Evolutionary conservation across 495 filamentous ascomycete genomes (phyloP).

Genomic region (Penicillium roqueforti): DNA sequence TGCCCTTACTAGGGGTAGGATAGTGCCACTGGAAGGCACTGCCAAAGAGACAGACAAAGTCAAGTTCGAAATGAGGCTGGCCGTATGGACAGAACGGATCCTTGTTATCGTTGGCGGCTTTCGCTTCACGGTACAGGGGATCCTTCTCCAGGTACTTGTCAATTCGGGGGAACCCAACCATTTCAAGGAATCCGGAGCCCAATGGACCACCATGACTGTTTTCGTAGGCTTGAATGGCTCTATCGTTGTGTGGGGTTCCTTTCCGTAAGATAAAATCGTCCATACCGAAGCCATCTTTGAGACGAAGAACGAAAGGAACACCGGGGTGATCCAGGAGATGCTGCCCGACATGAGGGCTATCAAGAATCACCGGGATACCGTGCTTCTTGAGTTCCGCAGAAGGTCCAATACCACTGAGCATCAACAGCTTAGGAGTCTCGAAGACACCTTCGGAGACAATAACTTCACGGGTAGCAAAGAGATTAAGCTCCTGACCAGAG

Average conservation of each 20-base stretch:
- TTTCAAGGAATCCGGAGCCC: constrained; percentile 49
- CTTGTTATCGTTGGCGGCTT: constrained; percentile 43
- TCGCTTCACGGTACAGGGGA: constrained; percentile 47
- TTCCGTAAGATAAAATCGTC: constrained; percentile 52
- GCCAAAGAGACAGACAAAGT: constrained; percentile 56
- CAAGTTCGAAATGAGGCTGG: constrained; percentile 61
- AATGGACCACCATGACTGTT: constrained; percentile 47
- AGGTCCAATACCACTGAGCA: constrained; percentile 45
- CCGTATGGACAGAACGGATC: constrained; percentile 56
- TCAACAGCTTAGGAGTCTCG: constrained; percentile 45
- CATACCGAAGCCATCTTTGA: constrained; percentile 53
- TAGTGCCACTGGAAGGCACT: constrained; percentile 61
- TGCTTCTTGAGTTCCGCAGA: constrained; percentile 44
- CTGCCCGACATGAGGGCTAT: constrained; percentile 49
- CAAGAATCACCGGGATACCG: constrained; percentile 43
- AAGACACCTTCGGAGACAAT: constrained; percentile 43
- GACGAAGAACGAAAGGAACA: constrained; percentile 51
- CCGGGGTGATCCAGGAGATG: constrained; percentile 56
- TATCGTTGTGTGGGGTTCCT: constrained; percentile 40
- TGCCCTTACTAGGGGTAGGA: constrained; percentile 44
- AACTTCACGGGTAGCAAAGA: constrained; percentile 43
- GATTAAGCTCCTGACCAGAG: constrained; percentile 15
- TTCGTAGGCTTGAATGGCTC: constrained; percentile 42
- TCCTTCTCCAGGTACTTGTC: constrained; percentile 47
- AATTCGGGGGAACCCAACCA: constrained; percentile 55